phyloP scores from a whole-genome alignment of 441 rosid species.

The Macaranga tanarius region DNA sequence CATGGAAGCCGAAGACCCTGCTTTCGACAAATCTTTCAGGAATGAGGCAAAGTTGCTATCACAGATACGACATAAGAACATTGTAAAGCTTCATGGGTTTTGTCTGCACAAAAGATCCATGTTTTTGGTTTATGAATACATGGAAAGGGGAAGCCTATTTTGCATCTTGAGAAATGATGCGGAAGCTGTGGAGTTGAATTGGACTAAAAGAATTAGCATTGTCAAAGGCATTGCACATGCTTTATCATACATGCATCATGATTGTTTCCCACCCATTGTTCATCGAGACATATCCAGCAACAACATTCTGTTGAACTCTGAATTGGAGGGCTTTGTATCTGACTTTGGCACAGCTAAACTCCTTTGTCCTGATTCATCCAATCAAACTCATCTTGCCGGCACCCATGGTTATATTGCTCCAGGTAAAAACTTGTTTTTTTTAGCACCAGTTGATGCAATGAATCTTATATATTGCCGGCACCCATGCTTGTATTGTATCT shows the following conservation, averaged over 20 bases:
- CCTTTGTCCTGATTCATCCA: conserved; percentile 27
- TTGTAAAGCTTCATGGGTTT: conserved; percentile 18
- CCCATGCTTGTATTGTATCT: not conserved
- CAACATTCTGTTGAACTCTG: conserved; percentile 7
- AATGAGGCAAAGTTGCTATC: conserved; percentile 16
- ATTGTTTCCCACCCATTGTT: not conserved
- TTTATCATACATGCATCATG: conserved; percentile 14
- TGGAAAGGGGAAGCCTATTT: conserved; percentile 22
- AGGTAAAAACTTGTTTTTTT: conserved; percentile 9
- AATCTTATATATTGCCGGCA: too few relatives aligned
- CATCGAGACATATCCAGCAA: conserved; percentile 19
- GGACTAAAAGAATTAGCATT: conserved; percentile 8
- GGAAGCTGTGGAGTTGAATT: conserved; percentile 8
- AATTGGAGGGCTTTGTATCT: not conserved
- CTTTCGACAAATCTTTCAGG: conserved; percentile 14
- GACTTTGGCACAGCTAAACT: conserved; percentile 8
- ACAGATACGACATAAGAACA: conserved; percentile 10
- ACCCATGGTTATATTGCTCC: conserved; percentile 33
- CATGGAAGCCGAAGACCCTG: conserved; percentile 11
- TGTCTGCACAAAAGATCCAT: conserved; percentile 12
- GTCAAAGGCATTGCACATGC: conserved; percentile 10
- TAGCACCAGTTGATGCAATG: too few relatives aligned
- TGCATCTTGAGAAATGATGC: not conserved
- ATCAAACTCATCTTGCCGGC: conserved; percentile 15
- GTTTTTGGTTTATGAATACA: conserved; percentile 21